Evolutionary conservation across 1,139 yeast genomes (phyloP).

Genomic region (Yamadazyma kanchanaburiensis): DNA sequence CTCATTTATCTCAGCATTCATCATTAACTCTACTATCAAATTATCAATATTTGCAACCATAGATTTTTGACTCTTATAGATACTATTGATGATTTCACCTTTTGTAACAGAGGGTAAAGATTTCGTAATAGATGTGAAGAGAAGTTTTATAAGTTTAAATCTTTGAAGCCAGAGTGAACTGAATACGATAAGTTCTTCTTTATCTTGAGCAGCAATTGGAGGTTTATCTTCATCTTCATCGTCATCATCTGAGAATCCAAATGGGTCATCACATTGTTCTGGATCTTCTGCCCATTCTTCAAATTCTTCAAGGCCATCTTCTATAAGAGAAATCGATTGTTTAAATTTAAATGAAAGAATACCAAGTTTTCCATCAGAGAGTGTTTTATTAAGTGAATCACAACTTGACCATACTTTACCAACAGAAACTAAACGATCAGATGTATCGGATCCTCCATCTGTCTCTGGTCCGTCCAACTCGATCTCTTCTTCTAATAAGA

Average conservation of each 20-base stretch:
- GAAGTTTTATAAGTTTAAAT: slow-evolving; percentile 51
- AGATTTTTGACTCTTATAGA: slow-evolving; percentile 27
- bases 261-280: slow-evolving; percentile 43
- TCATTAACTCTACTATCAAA: slow-evolving; percentile 46
- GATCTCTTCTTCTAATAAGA: slow-evolving; percentile 14
- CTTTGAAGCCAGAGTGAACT: slow-evolving; percentile 50
- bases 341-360: slow-evolving; percentile 44
- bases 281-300: slow-evolving; percentile 69
- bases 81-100: slow-evolving; percentile 32
- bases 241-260: slow-evolving; percentile 29
- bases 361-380: slow-evolving; percentile 50
- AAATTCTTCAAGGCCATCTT: slow-evolving; percentile 60
- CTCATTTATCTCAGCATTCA: slow-evolving; percentile 35
- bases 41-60: slow-evolving; percentile 40
- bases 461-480: slow-evolving; percentile 2
- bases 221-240: slow-evolving; percentile 23
- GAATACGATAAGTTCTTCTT: slow-evolving; percentile 31
- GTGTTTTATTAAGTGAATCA: slow-evolving; percentile 38
- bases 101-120: slow-evolving; percentile 44
- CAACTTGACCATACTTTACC: slow-evolving; percentile 67
- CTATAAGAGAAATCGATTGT: slow-evolving; percentile 45
- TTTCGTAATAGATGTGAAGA: slow-evolving; percentile 53
- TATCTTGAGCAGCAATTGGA: slow-evolving; percentile 19
- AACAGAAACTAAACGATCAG: slow-evolving; percentile 51
- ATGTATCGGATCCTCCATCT: slow-evolving; percentile 14